Base-by-base conservation (phyloP, 148 eudicot species). In the Hydrangea macrophylla region DNA sequence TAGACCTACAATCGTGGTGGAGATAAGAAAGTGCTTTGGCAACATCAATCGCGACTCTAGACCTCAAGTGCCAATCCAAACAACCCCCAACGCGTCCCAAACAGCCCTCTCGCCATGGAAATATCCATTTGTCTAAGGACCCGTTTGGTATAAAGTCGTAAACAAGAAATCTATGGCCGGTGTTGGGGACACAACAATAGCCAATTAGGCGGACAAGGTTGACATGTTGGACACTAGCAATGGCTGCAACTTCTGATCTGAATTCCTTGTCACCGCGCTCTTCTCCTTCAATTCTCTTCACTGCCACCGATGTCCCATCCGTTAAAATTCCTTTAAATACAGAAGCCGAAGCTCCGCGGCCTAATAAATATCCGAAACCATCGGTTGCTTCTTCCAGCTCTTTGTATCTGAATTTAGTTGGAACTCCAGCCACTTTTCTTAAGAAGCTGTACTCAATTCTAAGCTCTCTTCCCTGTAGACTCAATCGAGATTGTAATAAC, bases 381-480 rank as follows among this genome's bases (percentile, higher is more conserved):
- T 92, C 92, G 0, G 98, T 92, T 0, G 98, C 96, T 18, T 78
- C 78, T 33, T 92, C 98, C 1, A 92, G 83, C 57, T 92, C 93
- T 33, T 82, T 73, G 71, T 72, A 74, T 9, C 79, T 72, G 55
- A 82, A 89, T 22, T 78, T 89, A 0, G 88, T 87, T 0, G 98
- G 98, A 36, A 92, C 83, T 0, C 98, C 96, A 5, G 93, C 96
- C 35, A 92, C 82, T 76, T 86, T 90, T 15, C 97, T 76, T 2
- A 90, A 76, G 23, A 90, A 90, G 20, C 91, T 88, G 59, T 88
- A 88, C 62, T 82, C 88, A 35, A 75, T 70, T 7, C 82, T 71
- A 2, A 84, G 79, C 72, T 80, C 87, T 26, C 70, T 70, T 26
- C 84, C 84, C 55, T 81, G 82, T 0, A 79, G 78, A n/a, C 58